Base-by-base conservation (phyloP, 352 stramenopile genomes). In the Pseudoperonospora humuli region DNA sequence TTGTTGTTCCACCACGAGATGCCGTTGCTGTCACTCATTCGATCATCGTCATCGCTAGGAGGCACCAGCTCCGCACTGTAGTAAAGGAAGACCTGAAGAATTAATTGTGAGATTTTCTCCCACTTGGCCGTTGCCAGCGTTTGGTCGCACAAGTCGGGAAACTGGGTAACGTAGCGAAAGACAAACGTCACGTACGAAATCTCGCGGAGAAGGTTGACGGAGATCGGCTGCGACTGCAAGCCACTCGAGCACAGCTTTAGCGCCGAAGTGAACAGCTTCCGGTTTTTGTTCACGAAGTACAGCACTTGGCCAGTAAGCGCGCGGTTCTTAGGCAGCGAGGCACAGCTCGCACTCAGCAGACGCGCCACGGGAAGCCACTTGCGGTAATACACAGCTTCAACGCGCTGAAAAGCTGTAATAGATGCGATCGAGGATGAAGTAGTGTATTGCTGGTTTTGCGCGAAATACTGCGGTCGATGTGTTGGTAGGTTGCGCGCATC, bases 311-410 rank as follows among this genome's bases (percentile, higher is more conserved):
- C 52, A 0, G 75, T 75, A 13, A 87, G 50, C 4, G 72, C 67
- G 26, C 72, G 63, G 39, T 90, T 85, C 56, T 88, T 73, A 2
- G 80, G 76, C 21, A 93, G 45, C 5, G 76, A 69, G 6, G 71
- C 54, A 29, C 74, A 81, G 17, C 82, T 55, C 15, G 67, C 64
- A 34, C 67, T 84, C 44, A 87, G 28, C 1, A 90, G 29, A 7
- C 80, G 77, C 10, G 84, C 60, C 1, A 86, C 58, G 1, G 80
- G 77, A 33, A 90, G 53, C 80, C 80, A 93, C 53, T 87, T 87
- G 49, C 73, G 67, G 32, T 74, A 79, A 48, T 86, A 90, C 13
- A 84, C 55, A 26, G 49, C 37, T 26, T 85, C 72, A 0, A 79
- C 60, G 6, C 75, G 74, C 45, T 85, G 68, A 44, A 85, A 82